Evolutionary conservation across 768 basidiomycete genomes (phyloP), one percentile per base, ranked within the genome.

Genomic region (Floccularia luteovirens): DNA sequence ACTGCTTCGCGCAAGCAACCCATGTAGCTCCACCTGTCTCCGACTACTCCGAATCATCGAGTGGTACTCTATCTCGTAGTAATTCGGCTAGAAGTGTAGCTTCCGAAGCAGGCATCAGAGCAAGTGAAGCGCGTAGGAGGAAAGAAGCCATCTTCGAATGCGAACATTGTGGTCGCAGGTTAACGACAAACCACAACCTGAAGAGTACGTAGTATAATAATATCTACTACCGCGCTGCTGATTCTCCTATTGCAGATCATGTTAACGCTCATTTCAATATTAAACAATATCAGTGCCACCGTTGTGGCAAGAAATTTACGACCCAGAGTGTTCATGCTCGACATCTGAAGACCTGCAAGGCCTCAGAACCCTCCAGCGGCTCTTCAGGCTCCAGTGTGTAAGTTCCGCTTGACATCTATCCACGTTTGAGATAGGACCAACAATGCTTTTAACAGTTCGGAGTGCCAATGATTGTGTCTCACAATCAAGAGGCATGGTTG

Each of bases 261-360:
- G 16, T 7, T 7, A 34, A 34, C 16, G 32, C 32, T 17, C 32
- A 34, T 19, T 14, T 34, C n/a, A 19, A 19, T 7, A 34, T 34
- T 34, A 34, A 34, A 34, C 6, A 7, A 6, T 34, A 14, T 17
- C 8, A 7, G 7, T 34, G 32, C 32, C 32, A 17, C 16, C 32
- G 32, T 34, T 34, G 32, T 17, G 8, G 6, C 16, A 34, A 34
- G 32, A 12, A 12, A 17, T 53, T 45, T 27, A 46, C 51, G 3
- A 46, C 44, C 20, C 47, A 44, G 36, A 48, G 43, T 28, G 45
- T 39, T 24, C 45, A 22, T 30, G 38, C 33, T 16, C 39, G 51
- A 13, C 51, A 53, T 31, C 11, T 42, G 14, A 48, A 44, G 38
- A 50, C 47, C 4, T 46, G 46, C 33, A 41, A 47, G 31, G 31